A percentile compares a stretch with the other conserved stretches of the same genome.
Conservation (phyloP, 768 basidiomycete species). For the Xerocomellus intermedius region DNA sequence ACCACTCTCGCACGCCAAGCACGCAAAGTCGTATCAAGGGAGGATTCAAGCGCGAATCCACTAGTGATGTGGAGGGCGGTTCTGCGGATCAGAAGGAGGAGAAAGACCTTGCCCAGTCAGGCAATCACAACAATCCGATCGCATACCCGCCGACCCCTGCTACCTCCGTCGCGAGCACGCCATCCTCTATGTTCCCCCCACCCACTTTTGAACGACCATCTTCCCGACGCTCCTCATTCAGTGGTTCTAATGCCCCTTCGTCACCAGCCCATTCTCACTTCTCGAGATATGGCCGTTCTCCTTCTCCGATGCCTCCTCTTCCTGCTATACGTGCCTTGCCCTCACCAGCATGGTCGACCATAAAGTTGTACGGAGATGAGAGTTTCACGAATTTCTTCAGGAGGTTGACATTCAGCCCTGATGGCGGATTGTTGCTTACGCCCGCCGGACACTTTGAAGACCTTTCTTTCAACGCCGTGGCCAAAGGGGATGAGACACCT, state of each 20-base stretch:
- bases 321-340: constrained; percentile 84
- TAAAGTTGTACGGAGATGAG: constrained; percentile 93
- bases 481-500: constrained; percentile 41
- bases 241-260: constrained; percentile 75
- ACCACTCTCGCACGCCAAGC: constrained; percentile 72
- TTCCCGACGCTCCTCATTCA: constrained; percentile 64
- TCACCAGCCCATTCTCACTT: constrained; percentile 62
- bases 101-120: constrained; percentile 26
- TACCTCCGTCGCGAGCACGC: constrained; percentile 66
- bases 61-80: constrained; percentile 73
- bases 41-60: constrained; percentile 67
- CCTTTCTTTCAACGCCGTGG: constrained; percentile 51
- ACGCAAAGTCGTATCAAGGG: constrained; percentile 54
- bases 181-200: constrained; percentile 47
- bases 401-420: constrained; percentile 89
- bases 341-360: constrained; percentile 59
- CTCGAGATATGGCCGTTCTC: constrained; percentile 73
- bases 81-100: constrained; percentile 57
- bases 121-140: constrained; percentile 32
- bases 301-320: constrained; percentile 88
- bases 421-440: constrained; percentile 89
- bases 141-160: constrained; percentile 57
- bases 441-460: constrained; percentile 98
- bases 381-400: constrained; percentile 95
- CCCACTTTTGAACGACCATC: constrained; percentile 60